Conservation (phyloP, 2,329 filamentous ascomycete species). For the Talaromyces rugulosus region DNA sequence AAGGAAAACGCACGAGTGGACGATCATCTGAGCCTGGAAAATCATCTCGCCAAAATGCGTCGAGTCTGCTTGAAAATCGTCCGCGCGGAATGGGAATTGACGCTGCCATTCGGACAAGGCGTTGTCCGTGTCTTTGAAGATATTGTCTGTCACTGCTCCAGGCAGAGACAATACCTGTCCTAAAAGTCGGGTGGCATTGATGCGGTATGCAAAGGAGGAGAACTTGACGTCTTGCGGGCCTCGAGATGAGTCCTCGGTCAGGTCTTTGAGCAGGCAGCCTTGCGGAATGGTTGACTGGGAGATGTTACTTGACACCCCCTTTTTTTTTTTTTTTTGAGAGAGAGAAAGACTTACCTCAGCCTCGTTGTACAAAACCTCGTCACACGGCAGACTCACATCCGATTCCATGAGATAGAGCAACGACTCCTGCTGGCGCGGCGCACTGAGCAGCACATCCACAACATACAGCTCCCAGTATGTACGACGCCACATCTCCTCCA, state of each 20-base stretch:
- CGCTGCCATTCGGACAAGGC: constrained; percentile 59
- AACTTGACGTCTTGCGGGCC: constrained; percentile 52
- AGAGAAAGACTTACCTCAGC: constrained; percentile 12
- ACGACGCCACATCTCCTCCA: constrained; percentile 77
- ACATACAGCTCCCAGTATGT: constrained; percentile 82
- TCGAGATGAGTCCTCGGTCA: constrained; percentile 50
- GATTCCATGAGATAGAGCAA: constrained; percentile 42
- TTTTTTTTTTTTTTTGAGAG: too few relatives aligned
- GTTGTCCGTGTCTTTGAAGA: constrained; percentile 50
- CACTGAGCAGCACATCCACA: constrained; percentile 73
- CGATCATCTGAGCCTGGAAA: constrained; percentile 27
- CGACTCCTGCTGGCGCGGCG: constrained; percentile 43
- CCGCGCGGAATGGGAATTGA: constrained; percentile 55
- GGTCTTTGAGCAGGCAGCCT: constrained; percentile 49
- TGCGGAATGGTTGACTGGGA: constrained; percentile 25
- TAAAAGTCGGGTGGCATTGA: constrained; percentile 69
- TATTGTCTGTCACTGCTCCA: background rate
- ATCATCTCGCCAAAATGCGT: constrained; percentile 63
- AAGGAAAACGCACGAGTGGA: constrained; percentile 20
- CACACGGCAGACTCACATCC: constrained; percentile 68
- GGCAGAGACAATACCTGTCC: constrained; percentile 58
- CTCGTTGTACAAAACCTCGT: constrained; percentile 48
- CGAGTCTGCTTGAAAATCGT: constrained; percentile 50
- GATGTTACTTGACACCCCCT: too few relatives aligned
- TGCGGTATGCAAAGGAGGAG: constrained; percentile 76